phyloP scores from a whole-genome alignment of 495 filamentous ascomycete species.

The Acidomyces sp. region DNA sequence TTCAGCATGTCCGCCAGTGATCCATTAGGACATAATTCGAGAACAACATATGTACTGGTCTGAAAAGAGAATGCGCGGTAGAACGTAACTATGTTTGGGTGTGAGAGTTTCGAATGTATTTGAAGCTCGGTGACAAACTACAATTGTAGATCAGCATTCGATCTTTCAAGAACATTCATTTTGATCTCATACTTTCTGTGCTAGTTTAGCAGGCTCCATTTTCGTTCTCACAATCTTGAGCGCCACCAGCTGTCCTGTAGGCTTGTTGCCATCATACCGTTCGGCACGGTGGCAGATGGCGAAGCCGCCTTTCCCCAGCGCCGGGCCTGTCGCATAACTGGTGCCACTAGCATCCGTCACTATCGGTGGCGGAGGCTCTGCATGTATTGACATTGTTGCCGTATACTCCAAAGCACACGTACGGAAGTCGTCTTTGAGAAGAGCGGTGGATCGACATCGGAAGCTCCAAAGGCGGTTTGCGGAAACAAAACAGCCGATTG shows the following conservation, averaged over 20 bases:
- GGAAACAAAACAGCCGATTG: no score
- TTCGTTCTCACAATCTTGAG: constrained; percentile 84
- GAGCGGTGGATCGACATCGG: no score
- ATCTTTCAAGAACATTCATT: not conserved
- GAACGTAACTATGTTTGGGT: constrained; percentile 88
- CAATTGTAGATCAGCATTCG: constrained; percentile 21
- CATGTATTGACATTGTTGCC: constrained; percentile 29
- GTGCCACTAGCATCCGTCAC: constrained; percentile 69
- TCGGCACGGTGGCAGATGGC: constrained; percentile 79
- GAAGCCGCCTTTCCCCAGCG: constrained; percentile 88
- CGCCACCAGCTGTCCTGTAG: constrained; percentile 50
- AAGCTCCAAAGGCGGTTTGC: no score
- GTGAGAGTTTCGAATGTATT: constrained; percentile 93
- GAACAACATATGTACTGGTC: constrained; percentile 77
- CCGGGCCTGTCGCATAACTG: constrained; percentile 67
- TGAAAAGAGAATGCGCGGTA: constrained; percentile 86
- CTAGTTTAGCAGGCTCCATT: constrained; percentile 70
- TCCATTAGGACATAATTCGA: constrained; percentile 89
- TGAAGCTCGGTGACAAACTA: constrained; percentile 96
- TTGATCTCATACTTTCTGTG: constrained; percentile 61
- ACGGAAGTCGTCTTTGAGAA: no score
- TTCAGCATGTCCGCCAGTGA: constrained; percentile 98
- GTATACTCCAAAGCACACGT: no score
- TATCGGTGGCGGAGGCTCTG: constrained; percentile 44
- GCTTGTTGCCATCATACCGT: constrained; percentile 42